Conservation (phyloP, 441 rosid species). For the Gossypium lobatum region DNA sequence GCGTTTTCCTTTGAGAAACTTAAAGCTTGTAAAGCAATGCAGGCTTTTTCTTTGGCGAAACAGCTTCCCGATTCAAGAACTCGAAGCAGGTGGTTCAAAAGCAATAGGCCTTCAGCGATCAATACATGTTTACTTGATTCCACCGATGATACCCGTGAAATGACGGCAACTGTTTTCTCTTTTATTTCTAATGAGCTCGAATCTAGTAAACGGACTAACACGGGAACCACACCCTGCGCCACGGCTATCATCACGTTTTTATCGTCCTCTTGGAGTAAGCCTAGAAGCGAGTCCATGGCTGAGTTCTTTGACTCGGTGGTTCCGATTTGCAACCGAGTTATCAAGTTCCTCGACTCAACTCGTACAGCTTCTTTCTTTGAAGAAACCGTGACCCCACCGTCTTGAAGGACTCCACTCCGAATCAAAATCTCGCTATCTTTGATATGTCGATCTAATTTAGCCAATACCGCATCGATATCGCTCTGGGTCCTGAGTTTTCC, state of each 20-base stretch:
- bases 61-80: slow-evolving; percentile 79
- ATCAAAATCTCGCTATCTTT: slow-evolving; percentile 64
- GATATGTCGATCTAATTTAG: slow-evolving; percentile 62
- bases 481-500: slow-evolving; percentile 93
- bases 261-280: slow-evolving; percentile 56
- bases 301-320: slow-evolving; percentile 52
- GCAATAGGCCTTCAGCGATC: slow-evolving; percentile 63
- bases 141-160: slow-evolving; percentile 62
- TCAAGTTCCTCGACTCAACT: slow-evolving; percentile 55
- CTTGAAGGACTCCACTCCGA: slow-evolving; percentile 49
- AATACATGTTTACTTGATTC: slow-evolving; percentile 75
- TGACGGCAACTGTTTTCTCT: slow-evolving; percentile 66
- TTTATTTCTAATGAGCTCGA: slow-evolving; percentile 51
- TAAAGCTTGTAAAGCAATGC: slow-evolving; percentile 57
- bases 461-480: slow-evolving; percentile 57
- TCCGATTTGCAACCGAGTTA: slow-evolving; percentile 78
- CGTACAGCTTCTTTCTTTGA: slow-evolving; percentile 64
- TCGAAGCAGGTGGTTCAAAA: slow-evolving; percentile 70
- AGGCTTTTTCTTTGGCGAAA: slow-evolving; percentile 71
- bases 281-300: slow-evolving; percentile 62
- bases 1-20: slow-evolving; percentile 69
- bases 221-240: slow-evolving; percentile 83
- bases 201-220: slow-evolving; percentile 63
- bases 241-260: slow-evolving; percentile 87
- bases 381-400: slow-evolving; percentile 20